Percentiles rank a stretch among this genome's conserved stretches.
Conservation (phyloP, 1,284 basidiomycete genomes). For the Cryptococcus deneoformans region DNA sequence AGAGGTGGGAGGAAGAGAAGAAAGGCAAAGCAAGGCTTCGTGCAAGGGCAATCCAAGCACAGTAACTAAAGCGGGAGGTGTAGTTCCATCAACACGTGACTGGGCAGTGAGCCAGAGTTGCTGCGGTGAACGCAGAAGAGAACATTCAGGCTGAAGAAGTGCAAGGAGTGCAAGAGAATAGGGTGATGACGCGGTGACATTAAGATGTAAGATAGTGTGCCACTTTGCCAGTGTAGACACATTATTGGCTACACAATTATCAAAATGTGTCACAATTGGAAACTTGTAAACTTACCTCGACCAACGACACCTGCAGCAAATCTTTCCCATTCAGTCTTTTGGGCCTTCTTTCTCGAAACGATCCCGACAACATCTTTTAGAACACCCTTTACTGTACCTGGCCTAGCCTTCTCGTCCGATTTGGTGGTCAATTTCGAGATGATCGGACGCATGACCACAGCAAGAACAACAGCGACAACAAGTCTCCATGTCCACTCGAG, state of each 20-base stretch:
- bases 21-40: conserved; percentile 34
- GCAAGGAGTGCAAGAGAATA: conserved; percentile 40
- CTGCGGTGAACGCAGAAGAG: conserved; percentile 19
- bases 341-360: conserved; percentile 6
- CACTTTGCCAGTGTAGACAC: conserved; percentile 17
- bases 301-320: conserved; percentile 35
- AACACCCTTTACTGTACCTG: not conserved
- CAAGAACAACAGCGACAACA: conserved; percentile 32
- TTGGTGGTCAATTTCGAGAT: conserved; percentile 14
- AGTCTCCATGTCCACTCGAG: conserved; percentile 42
- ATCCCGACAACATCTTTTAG: not conserved
- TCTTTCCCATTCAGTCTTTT: conserved; percentile 20
- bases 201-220: conserved; percentile 32
- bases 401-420: conserved; percentile 1
- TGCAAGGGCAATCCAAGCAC: conserved; percentile 38
- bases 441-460: conserved; percentile 27
- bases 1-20: conserved; percentile 27
- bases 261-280: not conserved
- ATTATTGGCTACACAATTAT: conserved; percentile 11
- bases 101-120: conserved; percentile 38
- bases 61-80: conserved; percentile 29
- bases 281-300: conserved; percentile 16
- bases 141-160: conserved; percentile 26
- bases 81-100: conserved; percentile 14
- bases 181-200: conserved; percentile 24